phyloP scores from a whole-genome alignment of 352 stramenopile species.

The Phytopythium boreale region DNA sequence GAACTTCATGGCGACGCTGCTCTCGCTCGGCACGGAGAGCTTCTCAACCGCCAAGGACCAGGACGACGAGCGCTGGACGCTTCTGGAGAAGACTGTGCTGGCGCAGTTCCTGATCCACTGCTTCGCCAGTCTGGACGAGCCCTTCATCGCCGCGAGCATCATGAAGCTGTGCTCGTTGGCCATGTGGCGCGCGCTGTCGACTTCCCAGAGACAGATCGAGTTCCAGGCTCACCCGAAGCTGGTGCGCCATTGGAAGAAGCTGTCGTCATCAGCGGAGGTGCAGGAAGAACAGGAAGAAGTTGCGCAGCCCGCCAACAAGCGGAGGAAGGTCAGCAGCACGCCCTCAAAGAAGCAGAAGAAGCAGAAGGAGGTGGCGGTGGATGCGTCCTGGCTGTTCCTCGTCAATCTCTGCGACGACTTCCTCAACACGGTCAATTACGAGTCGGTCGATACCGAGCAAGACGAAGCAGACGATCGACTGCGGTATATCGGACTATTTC shows the following conservation, averaged over 20 bases:
- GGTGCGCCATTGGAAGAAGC: conserved; percentile 58
- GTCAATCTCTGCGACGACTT: conserved; percentile 44
- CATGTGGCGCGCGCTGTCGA: conserved; percentile 56
- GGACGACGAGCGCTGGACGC: conserved; percentile 28
- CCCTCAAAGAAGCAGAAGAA: conserved; percentile 35
- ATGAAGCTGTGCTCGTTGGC: conserved; percentile 65
- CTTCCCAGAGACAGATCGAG: conserved; percentile 55
- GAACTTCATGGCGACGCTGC: conserved; percentile 34
- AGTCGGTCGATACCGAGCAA: conserved; percentile 14
- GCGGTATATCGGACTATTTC: conserved; percentile 56
- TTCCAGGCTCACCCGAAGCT: conserved; percentile 67
- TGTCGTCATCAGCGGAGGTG: conserved; percentile 9
- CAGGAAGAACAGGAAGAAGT: conserved; percentile 14
- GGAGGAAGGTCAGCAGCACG: conserved; percentile 8
- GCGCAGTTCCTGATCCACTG: conserved; percentile 60
- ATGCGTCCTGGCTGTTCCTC: conserved; percentile 23
- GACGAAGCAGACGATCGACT: conserved; percentile 9
- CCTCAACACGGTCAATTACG: conserved; percentile 27
- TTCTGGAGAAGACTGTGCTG: conserved; percentile 50
- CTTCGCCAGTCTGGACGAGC: conserved; percentile 60
- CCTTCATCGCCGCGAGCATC: conserved; percentile 41
- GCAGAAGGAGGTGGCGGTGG: conserved; percentile 7
- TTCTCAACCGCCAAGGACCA: conserved; percentile 11
- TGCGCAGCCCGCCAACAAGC: conserved; percentile 5
- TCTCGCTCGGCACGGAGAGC: conserved; percentile 19